Percentiles rank a stretch among this genome's conserved stretches.
Conservation (phyloP, 192 early-diverging fungal species). For the Umbelopsis vinacea region DNA sequence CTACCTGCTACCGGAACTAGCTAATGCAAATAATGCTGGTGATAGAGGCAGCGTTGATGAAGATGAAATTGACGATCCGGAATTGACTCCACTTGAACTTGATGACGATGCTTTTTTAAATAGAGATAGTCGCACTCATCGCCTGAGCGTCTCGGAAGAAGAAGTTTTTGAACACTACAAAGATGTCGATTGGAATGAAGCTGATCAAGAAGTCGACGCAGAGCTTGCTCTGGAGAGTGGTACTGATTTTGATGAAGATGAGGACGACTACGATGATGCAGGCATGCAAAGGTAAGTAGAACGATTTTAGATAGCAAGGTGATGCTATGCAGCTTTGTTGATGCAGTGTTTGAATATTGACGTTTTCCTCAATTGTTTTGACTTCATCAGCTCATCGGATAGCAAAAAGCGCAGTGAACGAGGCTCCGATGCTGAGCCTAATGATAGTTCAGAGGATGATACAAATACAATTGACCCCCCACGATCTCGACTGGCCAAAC, state of each 20-base stretch:
- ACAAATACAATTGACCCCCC: conserved; percentile 22
- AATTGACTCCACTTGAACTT: conserved; percentile 30
- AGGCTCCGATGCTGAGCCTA: conserved; percentile 35
- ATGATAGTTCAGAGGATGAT: conserved; percentile 46
- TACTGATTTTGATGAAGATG: conserved; percentile 38
- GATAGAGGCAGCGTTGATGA: conserved; percentile 36
- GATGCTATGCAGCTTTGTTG: conserved; percentile 21
- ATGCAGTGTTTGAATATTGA: too few species aligned
- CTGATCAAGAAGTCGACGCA: conserved; percentile 42
- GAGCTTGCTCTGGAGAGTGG: conserved; percentile 38
- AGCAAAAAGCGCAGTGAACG: conserved; percentile 22
- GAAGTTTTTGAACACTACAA: conserved; percentile 40
- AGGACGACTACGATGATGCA: conserved; percentile 38
- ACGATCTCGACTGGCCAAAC: conserved; percentile 9
- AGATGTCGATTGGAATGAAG: conserved; percentile 49
- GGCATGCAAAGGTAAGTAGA: background rate
- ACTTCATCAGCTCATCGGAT: background rate
- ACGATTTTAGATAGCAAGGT: conserved; percentile 30
- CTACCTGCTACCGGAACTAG: conserved; percentile 55
- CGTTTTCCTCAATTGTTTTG: background rate
- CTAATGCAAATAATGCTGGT: conserved; percentile 9
- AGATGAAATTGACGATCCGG: conserved; percentile 49
- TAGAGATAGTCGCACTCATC: conserved; percentile 26
- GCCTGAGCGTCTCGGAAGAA: conserved; percentile 40
- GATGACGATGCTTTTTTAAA: conserved; percentile 31